Conservation (phyloP, 1,284 basidiomycete species). For the Irpex sp. region DNA sequence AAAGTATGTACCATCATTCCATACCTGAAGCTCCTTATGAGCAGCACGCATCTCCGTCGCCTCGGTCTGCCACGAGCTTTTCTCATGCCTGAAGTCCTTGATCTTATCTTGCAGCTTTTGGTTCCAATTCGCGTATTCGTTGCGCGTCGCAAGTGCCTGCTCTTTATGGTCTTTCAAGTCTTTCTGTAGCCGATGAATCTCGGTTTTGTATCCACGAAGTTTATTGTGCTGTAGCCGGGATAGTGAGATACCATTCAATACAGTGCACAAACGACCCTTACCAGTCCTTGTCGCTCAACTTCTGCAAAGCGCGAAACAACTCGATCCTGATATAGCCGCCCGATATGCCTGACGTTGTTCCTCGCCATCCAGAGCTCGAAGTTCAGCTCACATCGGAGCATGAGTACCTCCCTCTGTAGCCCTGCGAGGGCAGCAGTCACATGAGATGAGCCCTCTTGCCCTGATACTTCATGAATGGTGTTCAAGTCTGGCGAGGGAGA, state of each 20-base stretch:
- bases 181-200: constrained; percentile 55
- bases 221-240: constrained; percentile 57
- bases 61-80: constrained; percentile 59
- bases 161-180: constrained; percentile 61
- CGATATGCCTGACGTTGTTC: constrained; percentile 74
- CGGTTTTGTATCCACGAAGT: constrained; percentile 62
- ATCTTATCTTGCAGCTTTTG: constrained; percentile 62
- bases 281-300: constrained; percentile 74
- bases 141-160: constrained; percentile 56
- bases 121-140: constrained; percentile 70
- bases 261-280: constrained; percentile 29
- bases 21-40: constrained; percentile 59
- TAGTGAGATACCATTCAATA: neutral
- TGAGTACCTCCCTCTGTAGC: constrained; percentile 67
- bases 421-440: constrained; percentile 57
- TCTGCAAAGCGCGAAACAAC: constrained; percentile 68
- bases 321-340: constrained; percentile 68
- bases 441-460: constrained; percentile 32
- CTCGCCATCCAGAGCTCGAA: constrained; percentile 77
- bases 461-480: neutral
- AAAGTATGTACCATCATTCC: neutral
- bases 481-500: constrained; percentile 9
- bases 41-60: constrained; percentile 55
- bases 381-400: constrained; percentile 73
- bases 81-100: constrained; percentile 60